phyloP scores from a whole-genome alignment of 2,329 filamentous ascomycete species.

The Calcarisporium arbuscula region DNA sequence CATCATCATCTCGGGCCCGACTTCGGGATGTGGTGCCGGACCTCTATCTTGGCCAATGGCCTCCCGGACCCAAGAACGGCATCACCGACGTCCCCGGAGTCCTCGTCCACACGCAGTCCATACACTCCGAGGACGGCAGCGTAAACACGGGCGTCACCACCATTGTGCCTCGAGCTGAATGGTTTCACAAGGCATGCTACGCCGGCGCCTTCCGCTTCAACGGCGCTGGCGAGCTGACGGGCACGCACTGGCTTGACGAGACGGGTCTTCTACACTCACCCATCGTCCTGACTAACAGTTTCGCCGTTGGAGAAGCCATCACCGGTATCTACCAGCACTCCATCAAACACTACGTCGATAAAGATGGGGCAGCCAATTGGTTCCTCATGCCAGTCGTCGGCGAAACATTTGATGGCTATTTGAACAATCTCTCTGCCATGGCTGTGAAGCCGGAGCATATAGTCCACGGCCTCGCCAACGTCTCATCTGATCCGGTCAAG shows the following conservation, averaged over 20 bases:
- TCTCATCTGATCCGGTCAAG: conserved; percentile 39
- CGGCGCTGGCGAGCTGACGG: conserved; percentile 53
- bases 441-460: conserved; percentile 44
- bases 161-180: conserved; percentile 34
- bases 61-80: conserved; percentile 35
- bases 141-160: conserved; percentile 40
- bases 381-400: conserved; percentile 49
- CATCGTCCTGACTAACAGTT: conserved; percentile 51
- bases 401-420: conserved; percentile 52
- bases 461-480: conserved; percentile 44
- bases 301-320: conserved; percentile 39
- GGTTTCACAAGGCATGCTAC: conserved; percentile 36
- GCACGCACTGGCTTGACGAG: conserved; percentile 51
- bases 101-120: conserved; percentile 33
- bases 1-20: conserved; percentile 5
- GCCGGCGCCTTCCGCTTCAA: conserved; percentile 49
- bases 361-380: conserved; percentile 38
- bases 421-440: conserved; percentile 49
- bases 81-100: conserved; percentile 40
- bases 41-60: conserved; percentile 32
- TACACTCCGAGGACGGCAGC: conserved; percentile 21
- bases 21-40: conserved; percentile 34
- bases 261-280: conserved; percentile 49
- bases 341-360: conserved; percentile 33
- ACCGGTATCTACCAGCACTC: conserved; percentile 49